A percentile compares a stretch with the other conserved stretches of the same genome.
phyloP scores from a whole-genome alignment of 2,329 filamentous ascomycete genomes.

The Xenosphaeropsis pyriputrescens region DNA sequence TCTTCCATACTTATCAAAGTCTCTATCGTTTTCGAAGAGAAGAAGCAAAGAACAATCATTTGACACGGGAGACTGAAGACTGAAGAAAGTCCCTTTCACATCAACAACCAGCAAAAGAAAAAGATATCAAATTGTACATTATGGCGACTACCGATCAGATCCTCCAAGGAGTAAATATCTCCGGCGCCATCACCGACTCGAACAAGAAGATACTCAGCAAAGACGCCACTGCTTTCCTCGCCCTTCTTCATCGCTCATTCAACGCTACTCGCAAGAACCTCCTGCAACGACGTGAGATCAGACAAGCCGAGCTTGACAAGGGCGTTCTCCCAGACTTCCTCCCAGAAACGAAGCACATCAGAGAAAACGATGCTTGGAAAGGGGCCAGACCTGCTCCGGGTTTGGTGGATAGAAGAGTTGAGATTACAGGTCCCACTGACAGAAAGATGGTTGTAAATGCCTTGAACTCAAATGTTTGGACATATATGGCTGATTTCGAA shows the following conservation, averaged over 20 bases:
- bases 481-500: slow-evolving; percentile 99
- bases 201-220: slow-evolving; percentile 87
- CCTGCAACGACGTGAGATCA: slow-evolving; percentile 69
- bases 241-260: slow-evolving; percentile 89
- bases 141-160: slow-evolving; percentile 64
- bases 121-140: slow-evolving; percentile 8
- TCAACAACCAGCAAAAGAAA: neutral
- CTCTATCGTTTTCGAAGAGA: too few species aligned
- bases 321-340: slow-evolving; percentile 86
- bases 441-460: slow-evolving; percentile 99
- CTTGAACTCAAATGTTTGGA: slow-evolving; percentile 90
- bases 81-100: too few species aligned
- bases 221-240: slow-evolving; percentile 80
- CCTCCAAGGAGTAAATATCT: slow-evolving; percentile 77
- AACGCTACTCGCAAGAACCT: slow-evolving; percentile 78
- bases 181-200: slow-evolving; percentile 61
- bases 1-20: neutral
- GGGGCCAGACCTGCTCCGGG: slow-evolving; percentile 84
- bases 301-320: slow-evolving; percentile 87
- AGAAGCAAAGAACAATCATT: too few species aligned
- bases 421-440: slow-evolving; percentile 95
- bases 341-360: slow-evolving; percentile 88
- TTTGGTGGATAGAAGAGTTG: slow-evolving; percentile 81
- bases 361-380: slow-evolving; percentile 87
- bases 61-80: too few species aligned